Percentiles rank a stretch among this genome's conserved stretches.
phyloP scores from a whole-genome alignment of 2,329 filamentous ascomycete species.

The Pseudonectria foliicola region DNA sequence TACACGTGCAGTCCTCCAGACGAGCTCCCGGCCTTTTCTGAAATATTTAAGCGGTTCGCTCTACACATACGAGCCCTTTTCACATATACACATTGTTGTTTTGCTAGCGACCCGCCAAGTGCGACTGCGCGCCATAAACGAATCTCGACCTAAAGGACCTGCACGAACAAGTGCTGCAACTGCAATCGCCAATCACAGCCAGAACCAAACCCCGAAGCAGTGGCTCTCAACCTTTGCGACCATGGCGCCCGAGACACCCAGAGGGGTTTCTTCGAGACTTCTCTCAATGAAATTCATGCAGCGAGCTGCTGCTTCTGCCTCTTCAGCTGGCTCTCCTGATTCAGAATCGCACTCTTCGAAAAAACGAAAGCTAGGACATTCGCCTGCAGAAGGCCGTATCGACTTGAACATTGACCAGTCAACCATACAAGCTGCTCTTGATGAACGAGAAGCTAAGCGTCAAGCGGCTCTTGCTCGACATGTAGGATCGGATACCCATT shows the following conservation, averaged over 20 bases:
- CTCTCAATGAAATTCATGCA: constrained; percentile 99
- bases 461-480: constrained; percentile 55
- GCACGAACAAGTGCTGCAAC: not conserved
- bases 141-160: too few species aligned
- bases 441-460: constrained; percentile 60
- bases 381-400: constrained; percentile 30
- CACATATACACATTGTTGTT: too few species aligned
- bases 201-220: not conserved
- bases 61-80: too few species aligned
- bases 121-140: too few species aligned
- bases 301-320: constrained; percentile 61
- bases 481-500: constrained; percentile 64
- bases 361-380: constrained; percentile 47
- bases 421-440: constrained; percentile 55
- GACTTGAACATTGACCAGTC: constrained; percentile 44
- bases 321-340: constrained; percentile 36
- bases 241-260: constrained; percentile 48
- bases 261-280: constrained; percentile 76
- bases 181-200: constrained; percentile 1
- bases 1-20: too few species aligned
- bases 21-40: too few species aligned
- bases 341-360: constrained; percentile 51
- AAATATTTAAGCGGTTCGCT: too few species aligned
- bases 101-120: too few species aligned
- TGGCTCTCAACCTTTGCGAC: constrained; percentile 1